Base-by-base conservation (phyloP, 2,329 filamentous ascomycete species). In the Lachnellula occidentalis region DNA sequence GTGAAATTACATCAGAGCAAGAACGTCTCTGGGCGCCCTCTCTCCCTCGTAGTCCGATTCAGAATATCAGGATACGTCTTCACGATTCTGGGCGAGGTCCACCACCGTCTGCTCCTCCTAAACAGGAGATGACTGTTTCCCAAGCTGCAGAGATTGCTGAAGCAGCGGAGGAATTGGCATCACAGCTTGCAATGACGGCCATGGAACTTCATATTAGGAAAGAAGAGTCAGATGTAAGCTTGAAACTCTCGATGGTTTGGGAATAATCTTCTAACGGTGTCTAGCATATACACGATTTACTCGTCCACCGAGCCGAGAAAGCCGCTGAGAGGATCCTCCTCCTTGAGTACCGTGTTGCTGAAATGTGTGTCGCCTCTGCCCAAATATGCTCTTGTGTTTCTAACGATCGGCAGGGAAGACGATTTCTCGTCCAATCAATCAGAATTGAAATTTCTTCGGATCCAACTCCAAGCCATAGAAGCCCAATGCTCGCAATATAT, bases 391-490 rank as follows among this genome's bases (percentile, higher is more conserved):
- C n/a, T 15, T 21, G 5, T 31, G 27, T 31, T 46, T 43, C 49
- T 56, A 43, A 57, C 31, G 31, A 31, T 49, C 50, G 45, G 43
- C 56, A 84, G 77, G 61, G 82, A 81, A 64, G 72, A 78, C 37
- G 78, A 84, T 61, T 73, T 80, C 22, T 72, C 77, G 48, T 75
- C 79, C 61, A 78, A 78, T 63, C 79, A 84, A 58, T 78, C 81
- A 41, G 82, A 86, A 65, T 74, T 86, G 27, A 75, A 79, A 45
- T 81, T 81, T 65, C 75, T 84, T 42, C 79, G 81, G 54, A 80
- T 88, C 57, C 78, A 81, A 64, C 74, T 85, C 58, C 81, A 83
- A 60, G 81, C 79, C 21, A 77, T 86, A 61, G 81, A 86, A 71
- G 77, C 83, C 17, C 79, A 82, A 61, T 77, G 78, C 65, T 73